Percentiles rank a stretch among this genome's conserved stretches.
These are phyloP conservation scores for Chondrostereum purpureum DNA, from an alignment of 1,284 basidiomycete genomes.

Conservation along the genomic window DNA sequence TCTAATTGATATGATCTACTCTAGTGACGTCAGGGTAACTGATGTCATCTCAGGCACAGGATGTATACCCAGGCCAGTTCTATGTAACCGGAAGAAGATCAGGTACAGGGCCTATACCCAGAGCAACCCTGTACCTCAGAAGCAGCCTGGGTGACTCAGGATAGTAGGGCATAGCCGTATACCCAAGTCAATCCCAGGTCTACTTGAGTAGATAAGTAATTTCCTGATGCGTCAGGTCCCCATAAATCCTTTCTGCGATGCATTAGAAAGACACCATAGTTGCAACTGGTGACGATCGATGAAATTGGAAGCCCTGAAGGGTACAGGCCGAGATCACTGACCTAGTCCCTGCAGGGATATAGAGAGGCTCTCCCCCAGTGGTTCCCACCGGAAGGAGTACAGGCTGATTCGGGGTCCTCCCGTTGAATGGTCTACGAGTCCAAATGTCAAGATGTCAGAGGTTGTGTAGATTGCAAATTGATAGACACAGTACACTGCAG, in stretches of 20 bases:
- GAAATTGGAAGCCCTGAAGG: not conserved
- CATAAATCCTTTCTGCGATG: slow-evolving; percentile 47
- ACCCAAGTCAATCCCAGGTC: too few relatives aligned
- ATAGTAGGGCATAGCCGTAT: too few relatives aligned
- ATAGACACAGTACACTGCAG: slow-evolving; percentile 33
- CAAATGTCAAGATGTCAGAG: not conserved
- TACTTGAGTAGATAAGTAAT: too few relatives aligned
- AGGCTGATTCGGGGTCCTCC: slow-evolving; percentile 27
- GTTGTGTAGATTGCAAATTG: not conserved
- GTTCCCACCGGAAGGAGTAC: slow-evolving; percentile 24
- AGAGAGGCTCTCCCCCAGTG: slow-evolving; percentile 28
- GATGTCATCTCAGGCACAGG: too few relatives aligned
- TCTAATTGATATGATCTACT: too few relatives aligned
- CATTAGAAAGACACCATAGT: slow-evolving; percentile 41
- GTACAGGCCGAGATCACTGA: slow-evolving; percentile 14
- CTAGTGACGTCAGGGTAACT: too few relatives aligned
- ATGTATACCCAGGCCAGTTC: too few relatives aligned
- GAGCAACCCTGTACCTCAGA: too few relatives aligned
- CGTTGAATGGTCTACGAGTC: slow-evolving; percentile 34
- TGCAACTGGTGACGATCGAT: not conserved
- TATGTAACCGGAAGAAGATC: too few relatives aligned
- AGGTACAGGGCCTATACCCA: too few relatives aligned
- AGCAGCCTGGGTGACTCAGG: too few relatives aligned
- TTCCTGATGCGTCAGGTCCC: slow-evolving; percentile 53
- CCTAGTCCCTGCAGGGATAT: slow-evolving; percentile 32